Evolutionary conservation across 2,329 filamentous ascomycete genomes (phyloP).

Genomic region (Dendrostoma leiphaemia): DNA sequence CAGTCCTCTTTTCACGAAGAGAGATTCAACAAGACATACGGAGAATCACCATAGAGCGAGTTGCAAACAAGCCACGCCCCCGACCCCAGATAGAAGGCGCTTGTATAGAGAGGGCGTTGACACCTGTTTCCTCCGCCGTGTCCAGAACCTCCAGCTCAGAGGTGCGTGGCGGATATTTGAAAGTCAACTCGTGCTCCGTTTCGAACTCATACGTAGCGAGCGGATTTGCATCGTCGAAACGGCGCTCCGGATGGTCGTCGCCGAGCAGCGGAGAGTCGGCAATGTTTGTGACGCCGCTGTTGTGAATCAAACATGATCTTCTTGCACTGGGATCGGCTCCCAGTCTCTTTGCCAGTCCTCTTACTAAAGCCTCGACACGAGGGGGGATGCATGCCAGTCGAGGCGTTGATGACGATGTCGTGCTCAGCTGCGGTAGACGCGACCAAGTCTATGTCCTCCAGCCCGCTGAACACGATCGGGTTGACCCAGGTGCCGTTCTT

Average conservation of each 20-base stretch:
- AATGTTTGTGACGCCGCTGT: conserved; percentile 42
- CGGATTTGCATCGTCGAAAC: conserved; percentile 36
- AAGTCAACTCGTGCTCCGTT: conserved; percentile 31
- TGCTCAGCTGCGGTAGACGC: conserved; percentile 23
- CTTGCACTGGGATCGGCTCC: background rate
- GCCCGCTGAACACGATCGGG: conserved; percentile 23
- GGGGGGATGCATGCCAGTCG: conserved; percentile 34
- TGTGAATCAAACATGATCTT: conserved; percentile 23
- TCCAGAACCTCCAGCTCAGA: conserved; percentile 43
- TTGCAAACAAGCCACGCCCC: conserved; percentile 41
- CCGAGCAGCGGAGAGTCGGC: conserved; percentile 38
- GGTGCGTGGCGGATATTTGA: conserved; percentile 41
- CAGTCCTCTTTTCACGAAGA: too few relatives aligned
- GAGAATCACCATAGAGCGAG: conserved; percentile 37
- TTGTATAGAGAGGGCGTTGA: conserved; percentile 46
- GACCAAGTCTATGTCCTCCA: conserved; percentile 24
- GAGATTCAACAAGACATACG: too few relatives aligned
- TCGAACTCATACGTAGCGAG: conserved; percentile 43
- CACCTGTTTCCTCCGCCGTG: conserved; percentile 33
- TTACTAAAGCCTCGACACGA: conserved; percentile 38
- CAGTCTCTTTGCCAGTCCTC: conserved; percentile 35
- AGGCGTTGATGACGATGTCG: conserved; percentile 42
- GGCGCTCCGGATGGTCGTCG: conserved; percentile 27
- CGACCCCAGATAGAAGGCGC: conserved; percentile 45
- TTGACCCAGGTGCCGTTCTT: conserved; percentile 20